Percentiles rank a stretch among this genome's conserved stretches.
phyloP scores from a whole-genome alignment of 768 basidiomycete species.

The Lyophyllum decastes region DNA sequence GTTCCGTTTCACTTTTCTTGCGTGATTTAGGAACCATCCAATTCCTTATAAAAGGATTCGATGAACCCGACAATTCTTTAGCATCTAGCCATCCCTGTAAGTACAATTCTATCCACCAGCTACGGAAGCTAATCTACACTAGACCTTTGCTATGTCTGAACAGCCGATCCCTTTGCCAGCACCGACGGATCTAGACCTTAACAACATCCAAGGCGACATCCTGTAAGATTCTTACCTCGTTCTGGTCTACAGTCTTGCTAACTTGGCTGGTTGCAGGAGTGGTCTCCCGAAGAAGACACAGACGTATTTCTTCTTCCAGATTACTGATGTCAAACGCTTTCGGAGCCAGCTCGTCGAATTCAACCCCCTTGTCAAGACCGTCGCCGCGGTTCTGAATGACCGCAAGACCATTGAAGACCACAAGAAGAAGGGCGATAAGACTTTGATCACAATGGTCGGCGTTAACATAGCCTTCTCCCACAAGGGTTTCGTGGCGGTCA shows the following conservation, averaged over 20 bases:
- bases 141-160: constrained; percentile 18
- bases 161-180: constrained; percentile 9
- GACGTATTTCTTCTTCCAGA: constrained; percentile 53
- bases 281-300: constrained; percentile 59
- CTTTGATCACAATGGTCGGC: constrained; percentile 39
- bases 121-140: neutral
- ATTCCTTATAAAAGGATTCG: neutral
- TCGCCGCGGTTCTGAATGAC: constrained; percentile 42
- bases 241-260: neutral
- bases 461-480: constrained; percentile 59
- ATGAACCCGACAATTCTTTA: neutral
- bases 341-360: constrained; percentile 41
- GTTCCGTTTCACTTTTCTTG: neutral
- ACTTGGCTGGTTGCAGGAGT: constrained; percentile 30
- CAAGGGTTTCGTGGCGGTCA: constrained; percentile 42
- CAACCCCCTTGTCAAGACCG: constrained; percentile 47
- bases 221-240: constrained; percentile 29
- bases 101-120: neutral
- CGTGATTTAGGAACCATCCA: neutral
- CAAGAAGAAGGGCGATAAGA: constrained; percentile 34
- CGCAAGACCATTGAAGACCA: constrained; percentile 38
- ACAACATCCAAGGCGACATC: constrained; percentile 50
- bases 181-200: constrained; percentile 31
- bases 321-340: constrained; percentile 45
- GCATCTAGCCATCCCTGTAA: neutral